These are phyloP conservation scores for Hymenoscyphus infarciens DNA, from an alignment of 2,329 filamentous ascomycete genomes.

Conservation along the genomic window DNA sequence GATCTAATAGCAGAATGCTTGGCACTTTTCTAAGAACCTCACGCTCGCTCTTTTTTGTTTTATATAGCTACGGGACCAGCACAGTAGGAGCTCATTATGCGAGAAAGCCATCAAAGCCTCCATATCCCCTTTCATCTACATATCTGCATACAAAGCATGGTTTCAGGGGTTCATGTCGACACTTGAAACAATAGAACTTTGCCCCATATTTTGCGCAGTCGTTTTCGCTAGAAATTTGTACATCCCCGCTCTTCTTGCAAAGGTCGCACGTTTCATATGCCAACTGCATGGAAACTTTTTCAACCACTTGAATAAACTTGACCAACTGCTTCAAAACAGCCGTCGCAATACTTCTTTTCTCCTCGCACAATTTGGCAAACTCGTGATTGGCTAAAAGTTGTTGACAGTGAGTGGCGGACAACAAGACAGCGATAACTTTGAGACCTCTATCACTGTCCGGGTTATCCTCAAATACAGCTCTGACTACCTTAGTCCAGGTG, in stretches of 20 bases:
- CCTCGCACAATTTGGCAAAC: neutral
- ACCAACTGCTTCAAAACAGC: neutral
- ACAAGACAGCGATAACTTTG: neutral
- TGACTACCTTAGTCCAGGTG: neutral
- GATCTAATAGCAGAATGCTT: no score
- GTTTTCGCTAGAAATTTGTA: neutral
- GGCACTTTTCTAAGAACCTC: no score
- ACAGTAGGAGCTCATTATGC: no score
- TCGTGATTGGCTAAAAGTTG: neutral
- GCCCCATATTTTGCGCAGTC: neutral
- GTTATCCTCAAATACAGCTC: neutral
- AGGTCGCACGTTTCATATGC: neutral
- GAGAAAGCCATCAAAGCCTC: neutral
- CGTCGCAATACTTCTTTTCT: neutral
- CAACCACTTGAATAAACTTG: neutral
- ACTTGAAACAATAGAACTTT: neutral
- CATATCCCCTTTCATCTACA: neutral
- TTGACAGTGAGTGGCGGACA: neutral
- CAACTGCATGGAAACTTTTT: neutral
- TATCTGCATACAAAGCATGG: neutral
- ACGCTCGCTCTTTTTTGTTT: no score
- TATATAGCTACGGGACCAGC: no score
- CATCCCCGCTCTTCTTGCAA: neutral
- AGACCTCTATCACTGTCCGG: constrained; percentile 1
- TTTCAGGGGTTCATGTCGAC: neutral